These are phyloP conservation scores for Setaria italica DNA, from an alignment of 202 grass and related monocot genomes.

Conservation along the genomic window DNA sequence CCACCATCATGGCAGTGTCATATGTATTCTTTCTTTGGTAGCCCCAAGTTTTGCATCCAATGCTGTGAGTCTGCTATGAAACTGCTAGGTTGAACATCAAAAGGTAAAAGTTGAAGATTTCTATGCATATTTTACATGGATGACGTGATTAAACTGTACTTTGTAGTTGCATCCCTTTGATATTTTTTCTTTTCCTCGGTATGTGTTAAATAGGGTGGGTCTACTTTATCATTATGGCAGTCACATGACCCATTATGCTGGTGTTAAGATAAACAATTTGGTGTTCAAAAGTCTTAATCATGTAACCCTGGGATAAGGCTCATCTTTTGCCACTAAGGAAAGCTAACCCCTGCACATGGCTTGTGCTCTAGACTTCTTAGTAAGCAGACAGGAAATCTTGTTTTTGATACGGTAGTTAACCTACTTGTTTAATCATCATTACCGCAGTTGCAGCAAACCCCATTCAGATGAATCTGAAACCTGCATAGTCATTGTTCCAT, in stretches of 20 bases:
- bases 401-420: conserved; percentile 70
- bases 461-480: conserved; percentile 51
- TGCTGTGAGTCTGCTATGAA: conserved; percentile 30
- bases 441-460: conserved; percentile 31
- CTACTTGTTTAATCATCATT: conserved; percentile 66
- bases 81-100: conserved; percentile 21
- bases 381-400: conserved; percentile 87
- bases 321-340: conserved; percentile 47
- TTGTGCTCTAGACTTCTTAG: conserved; percentile 49
- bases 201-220: conserved; percentile 41
- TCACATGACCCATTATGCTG: conserved; percentile 72
- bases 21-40: conserved; percentile 46
- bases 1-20: conserved; percentile 33
- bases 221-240: conserved; percentile 60
- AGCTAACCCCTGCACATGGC: conserved; percentile 65
- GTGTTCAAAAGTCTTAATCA: conserved; percentile 66
- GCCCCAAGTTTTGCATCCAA: conserved; percentile 34
- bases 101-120: conserved; percentile 43
- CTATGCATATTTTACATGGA: conserved; percentile 42
- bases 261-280: conserved; percentile 47
- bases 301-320: conserved; percentile 49
- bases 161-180: conserved; percentile 36
- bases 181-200: conserved; percentile 45
- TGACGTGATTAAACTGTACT: conserved; percentile 55
- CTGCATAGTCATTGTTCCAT: conserved; percentile 29